These are phyloP conservation scores for Fusarium sarcochroum DNA, from an alignment of 2,329 filamentous ascomycete species.

Conservation along the genomic window DNA sequence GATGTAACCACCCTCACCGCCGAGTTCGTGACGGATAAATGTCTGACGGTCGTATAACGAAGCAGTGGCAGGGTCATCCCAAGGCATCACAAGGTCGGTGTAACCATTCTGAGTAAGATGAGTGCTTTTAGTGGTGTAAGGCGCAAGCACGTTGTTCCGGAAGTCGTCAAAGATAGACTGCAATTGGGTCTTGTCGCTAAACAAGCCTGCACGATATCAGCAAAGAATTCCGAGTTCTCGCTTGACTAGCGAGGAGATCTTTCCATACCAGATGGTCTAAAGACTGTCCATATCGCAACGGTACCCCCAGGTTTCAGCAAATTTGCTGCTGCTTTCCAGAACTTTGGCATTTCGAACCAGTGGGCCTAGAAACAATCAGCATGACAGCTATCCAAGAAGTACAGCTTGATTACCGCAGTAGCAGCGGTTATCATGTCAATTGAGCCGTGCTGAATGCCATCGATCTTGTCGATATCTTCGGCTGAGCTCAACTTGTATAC, in stretches of 20 bases:
- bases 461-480: slow-evolving; percentile 6
- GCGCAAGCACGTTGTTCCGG: background rate
- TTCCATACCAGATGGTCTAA: background rate
- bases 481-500: background rate
- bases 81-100: slow-evolving; percentile 9
- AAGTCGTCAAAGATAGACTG: slow-evolving; percentile 3
- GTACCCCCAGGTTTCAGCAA: slow-evolving; percentile 14
- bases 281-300: slow-evolving; percentile 11
- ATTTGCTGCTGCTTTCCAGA: slow-evolving; percentile 11
- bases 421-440: slow-evolving; percentile 21
- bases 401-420: background rate
- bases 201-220: background rate
- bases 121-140: background rate
- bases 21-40: background rate
- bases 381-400: accelerated
- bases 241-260: accelerated
- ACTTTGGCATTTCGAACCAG: slow-evolving; percentile 24
- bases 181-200: background rate
- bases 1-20: background rate
- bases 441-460: background rate
- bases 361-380: background rate
- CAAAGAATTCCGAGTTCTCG: background rate
- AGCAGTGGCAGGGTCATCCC: background rate
- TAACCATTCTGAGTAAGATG: slow-evolving; percentile 3
- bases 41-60: background rate